These are phyloP conservation scores for Plenodomus lindquistii DNA, from an alignment of 2,329 filamentous ascomycete species.

Conservation along the genomic window DNA sequence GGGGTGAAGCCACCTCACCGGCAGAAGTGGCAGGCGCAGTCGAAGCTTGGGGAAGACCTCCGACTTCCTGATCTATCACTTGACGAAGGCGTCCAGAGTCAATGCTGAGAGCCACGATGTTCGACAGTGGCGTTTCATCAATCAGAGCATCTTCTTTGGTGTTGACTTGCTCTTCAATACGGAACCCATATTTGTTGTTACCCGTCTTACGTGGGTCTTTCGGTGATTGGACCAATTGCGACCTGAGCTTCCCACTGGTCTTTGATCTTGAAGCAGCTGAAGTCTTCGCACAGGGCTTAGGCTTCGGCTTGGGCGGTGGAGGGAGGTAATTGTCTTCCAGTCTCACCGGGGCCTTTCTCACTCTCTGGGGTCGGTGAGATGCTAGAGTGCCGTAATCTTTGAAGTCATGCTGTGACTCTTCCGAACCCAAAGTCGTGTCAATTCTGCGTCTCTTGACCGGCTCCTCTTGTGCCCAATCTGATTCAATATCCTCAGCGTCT, in stretches of 20 bases:
- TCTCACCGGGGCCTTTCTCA: background rate
- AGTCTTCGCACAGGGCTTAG: background rate
- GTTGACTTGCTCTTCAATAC: background rate
- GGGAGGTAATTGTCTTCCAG: background rate
- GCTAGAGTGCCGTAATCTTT: constrained; percentile 8
- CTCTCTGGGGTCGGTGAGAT: constrained; percentile 6
- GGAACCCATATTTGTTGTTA: background rate
- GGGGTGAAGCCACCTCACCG: background rate
- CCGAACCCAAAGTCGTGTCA: background rate
- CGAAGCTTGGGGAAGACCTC: background rate
- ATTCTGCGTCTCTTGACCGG: background rate
- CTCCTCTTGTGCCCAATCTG: background rate
- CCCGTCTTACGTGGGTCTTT: background rate
- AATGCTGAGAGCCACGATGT: background rate
- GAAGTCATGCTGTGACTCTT: background rate
- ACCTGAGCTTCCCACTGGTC: background rate
- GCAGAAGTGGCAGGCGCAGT: background rate
- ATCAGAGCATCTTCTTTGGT: background rate
- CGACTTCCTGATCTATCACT: background rate
- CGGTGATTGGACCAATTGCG: background rate
- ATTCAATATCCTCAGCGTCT: background rate
- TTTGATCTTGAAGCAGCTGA: background rate
- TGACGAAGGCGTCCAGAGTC: background rate
- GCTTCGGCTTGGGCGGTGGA: background rate
- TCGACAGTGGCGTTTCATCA: background rate